Evolutionary conservation across 768 basidiomycete species (phyloP).

Genomic region (Boletellus emodensis): DNA sequence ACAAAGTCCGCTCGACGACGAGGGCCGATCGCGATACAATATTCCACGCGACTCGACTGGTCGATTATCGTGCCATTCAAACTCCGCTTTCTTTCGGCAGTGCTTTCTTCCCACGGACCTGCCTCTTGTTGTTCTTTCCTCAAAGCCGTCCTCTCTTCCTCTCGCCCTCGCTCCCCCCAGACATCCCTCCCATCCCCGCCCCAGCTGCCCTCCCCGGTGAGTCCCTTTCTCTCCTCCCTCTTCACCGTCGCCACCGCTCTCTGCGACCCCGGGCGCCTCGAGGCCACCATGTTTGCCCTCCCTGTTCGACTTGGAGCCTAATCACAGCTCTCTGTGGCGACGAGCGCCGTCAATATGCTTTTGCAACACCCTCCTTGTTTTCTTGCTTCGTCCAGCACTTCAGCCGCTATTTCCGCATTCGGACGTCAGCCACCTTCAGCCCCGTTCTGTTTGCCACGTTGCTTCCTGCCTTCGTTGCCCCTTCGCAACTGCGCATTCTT

Average conservation of each 20-base stretch:
- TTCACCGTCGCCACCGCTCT: conserved; percentile 8
- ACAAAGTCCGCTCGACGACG: conserved; percentile 19
- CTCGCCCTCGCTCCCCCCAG: conserved; percentile 27
- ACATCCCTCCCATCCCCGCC: conserved; percentile 18
- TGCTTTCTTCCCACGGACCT: conserved; percentile 37
- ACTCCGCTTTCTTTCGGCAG: conserved; percentile 40
- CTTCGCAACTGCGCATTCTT: conserved; percentile 5
- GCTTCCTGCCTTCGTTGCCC: conserved; percentile 23
- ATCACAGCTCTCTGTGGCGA: not conserved
- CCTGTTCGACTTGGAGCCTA: conserved; percentile 6
- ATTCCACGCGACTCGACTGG: not conserved
- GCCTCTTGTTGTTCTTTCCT: conserved; percentile 45
- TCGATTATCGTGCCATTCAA: conserved; percentile 31
- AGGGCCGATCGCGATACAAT: not conserved
- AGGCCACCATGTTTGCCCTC: conserved; percentile 27
- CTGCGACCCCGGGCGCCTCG: conserved; percentile 22
- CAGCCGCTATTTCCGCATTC: conserved; percentile 7
- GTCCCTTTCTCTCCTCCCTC: conserved; percentile 4
- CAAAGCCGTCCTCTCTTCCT: conserved; percentile 29
- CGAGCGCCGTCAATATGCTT: conserved; percentile 7
- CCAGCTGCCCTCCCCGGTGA: conserved; percentile 22
- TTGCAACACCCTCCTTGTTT: not conserved
- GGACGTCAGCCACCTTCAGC: conserved; percentile 37
- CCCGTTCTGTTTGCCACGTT: conserved; percentile 28
- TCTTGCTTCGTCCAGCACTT: not conserved